Evolutionary conservation across 2,329 filamentous ascomycete genomes (phyloP).

Genomic region (Pleochaeta shiraiana): DNA sequence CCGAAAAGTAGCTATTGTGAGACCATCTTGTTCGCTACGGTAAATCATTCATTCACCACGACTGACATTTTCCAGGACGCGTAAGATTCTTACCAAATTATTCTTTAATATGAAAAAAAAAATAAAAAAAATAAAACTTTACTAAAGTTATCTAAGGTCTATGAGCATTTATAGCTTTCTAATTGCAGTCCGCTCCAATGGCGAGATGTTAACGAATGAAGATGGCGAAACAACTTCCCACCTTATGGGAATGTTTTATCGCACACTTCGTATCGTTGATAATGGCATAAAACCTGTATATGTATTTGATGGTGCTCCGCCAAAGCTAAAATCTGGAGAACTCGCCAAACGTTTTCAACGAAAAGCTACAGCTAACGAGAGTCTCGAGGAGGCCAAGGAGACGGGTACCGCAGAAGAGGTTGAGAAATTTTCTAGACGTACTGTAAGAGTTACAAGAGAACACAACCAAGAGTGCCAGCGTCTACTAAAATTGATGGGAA

Average conservation of each 20-base stretch:
- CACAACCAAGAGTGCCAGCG: constrained; percentile 91
- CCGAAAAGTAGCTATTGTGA: constrained; percentile 89
- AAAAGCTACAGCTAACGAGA: constrained; percentile 78
- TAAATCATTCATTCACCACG: too few relatives aligned
- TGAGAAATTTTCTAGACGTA: constrained; percentile 88
- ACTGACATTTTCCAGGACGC: constrained; percentile 37
- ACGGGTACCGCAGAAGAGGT: constrained; percentile 94
- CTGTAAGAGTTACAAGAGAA: constrained; percentile 85
- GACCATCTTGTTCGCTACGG: constrained; percentile 20
- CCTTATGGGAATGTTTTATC: constrained; percentile 99
- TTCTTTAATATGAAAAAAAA: too few relatives aligned
- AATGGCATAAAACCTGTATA: constrained; percentile 98
- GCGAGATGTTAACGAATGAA: constrained; percentile 90
- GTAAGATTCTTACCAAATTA: too few relatives aligned
- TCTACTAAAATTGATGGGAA: constrained; percentile 82
- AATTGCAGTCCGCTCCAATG: constrained; percentile 89
- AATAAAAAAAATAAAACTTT: too few relatives aligned
- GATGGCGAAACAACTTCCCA: constrained; percentile 94
- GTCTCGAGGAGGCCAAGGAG: constrained; percentile 88
- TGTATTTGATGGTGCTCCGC: constrained; percentile 91
- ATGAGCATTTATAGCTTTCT: constrained; percentile 99
- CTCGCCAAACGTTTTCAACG: constrained; percentile 89
- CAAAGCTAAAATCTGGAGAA: constrained; percentile 94
- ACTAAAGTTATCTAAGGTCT: constrained; percentile 32
- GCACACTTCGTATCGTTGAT: constrained; percentile 92